A percentile compares a stretch with the other conserved stretches of the same genome.
Conservation (phyloP, 306 rosid species). For the Crotalaria pallida region DNA sequence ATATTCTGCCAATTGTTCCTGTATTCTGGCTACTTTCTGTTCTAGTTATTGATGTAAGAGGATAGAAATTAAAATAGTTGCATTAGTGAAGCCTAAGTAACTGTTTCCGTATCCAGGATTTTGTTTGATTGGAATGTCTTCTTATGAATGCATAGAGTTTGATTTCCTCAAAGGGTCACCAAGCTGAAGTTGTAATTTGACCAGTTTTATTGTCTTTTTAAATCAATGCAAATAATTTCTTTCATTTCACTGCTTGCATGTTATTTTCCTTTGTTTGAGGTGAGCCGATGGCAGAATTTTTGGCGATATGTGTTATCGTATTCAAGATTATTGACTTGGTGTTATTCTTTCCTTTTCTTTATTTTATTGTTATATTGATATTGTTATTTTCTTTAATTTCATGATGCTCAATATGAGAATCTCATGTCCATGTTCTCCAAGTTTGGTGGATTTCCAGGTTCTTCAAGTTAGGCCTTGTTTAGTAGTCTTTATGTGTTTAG, state of each 20-base stretch:
- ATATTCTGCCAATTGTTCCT: not conserved
- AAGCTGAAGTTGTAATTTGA: not conserved
- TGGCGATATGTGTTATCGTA: no score
- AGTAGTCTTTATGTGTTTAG: no score
- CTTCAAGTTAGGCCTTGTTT: no score
- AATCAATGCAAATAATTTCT: not conserved
- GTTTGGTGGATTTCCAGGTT: no score
- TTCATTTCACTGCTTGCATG: not conserved
- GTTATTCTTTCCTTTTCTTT: no score
- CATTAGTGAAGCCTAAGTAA: not conserved
- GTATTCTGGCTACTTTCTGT: not conserved
- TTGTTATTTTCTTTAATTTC: no score
- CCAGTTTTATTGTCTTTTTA: not conserved
- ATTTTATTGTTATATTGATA: no score
- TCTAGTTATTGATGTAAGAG: no score
- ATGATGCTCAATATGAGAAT: no score
- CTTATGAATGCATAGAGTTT: not conserved
- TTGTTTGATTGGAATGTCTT: slow-evolving; percentile 12
- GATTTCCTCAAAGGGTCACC: not conserved
- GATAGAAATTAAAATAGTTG: slow-evolving; percentile 3
- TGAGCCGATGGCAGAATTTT: not conserved
- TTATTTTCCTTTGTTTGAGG: slow-evolving; percentile 3
- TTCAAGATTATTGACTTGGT: no score
- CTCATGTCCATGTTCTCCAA: no score
- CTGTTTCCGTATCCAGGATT: not conserved